Evolutionary conservation across 2,329 filamentous ascomycete species (phyloP).

Genomic region (Calonectria pteridis): DNA sequence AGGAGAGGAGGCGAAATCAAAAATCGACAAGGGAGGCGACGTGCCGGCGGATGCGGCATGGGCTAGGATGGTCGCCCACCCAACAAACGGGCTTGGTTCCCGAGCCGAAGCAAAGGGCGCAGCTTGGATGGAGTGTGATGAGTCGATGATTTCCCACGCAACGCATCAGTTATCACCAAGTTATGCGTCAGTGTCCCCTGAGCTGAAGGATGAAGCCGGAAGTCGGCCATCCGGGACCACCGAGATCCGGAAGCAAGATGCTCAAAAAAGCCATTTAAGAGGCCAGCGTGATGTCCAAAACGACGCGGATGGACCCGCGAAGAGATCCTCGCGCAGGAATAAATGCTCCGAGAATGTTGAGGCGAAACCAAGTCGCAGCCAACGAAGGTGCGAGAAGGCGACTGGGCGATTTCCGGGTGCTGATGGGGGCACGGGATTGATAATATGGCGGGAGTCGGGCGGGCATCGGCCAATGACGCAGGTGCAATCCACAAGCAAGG

Average conservation of each 20-base stretch:
- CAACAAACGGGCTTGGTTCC: neutral
- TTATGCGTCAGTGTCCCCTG: neutral
- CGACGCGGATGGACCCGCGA: neutral
- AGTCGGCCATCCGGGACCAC: conserved; percentile 26
- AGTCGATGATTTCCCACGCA: conserved; percentile 20
- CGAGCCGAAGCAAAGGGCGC: neutral
- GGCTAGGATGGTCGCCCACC: conserved; percentile 4
- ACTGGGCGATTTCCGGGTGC: neutral
- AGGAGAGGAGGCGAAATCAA: conserved; percentile 27
- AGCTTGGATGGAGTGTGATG: conserved; percentile 3
- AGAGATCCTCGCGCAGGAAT: neutral
- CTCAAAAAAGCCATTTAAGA: neutral
- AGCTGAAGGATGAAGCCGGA: conserved; percentile 11
- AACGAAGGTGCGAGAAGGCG: neutral
- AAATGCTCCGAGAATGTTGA: neutral
- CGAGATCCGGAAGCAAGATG: conserved; percentile 24
- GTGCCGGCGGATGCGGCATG: conserved; percentile 9
- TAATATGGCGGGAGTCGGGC: conserved; percentile 46
- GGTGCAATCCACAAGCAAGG: neutral
- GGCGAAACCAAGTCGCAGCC: neutral
- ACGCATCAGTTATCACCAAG: conserved; percentile 26
- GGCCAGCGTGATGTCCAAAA: neutral
- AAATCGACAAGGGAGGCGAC: conserved; percentile 15
- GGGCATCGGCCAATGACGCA: conserved; percentile 45
- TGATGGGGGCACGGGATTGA: conserved; percentile 17